Evolutionary conservation across 345 rosid genomes (phyloP).

Genomic region (Lagerstroemia speciosa): DNA sequence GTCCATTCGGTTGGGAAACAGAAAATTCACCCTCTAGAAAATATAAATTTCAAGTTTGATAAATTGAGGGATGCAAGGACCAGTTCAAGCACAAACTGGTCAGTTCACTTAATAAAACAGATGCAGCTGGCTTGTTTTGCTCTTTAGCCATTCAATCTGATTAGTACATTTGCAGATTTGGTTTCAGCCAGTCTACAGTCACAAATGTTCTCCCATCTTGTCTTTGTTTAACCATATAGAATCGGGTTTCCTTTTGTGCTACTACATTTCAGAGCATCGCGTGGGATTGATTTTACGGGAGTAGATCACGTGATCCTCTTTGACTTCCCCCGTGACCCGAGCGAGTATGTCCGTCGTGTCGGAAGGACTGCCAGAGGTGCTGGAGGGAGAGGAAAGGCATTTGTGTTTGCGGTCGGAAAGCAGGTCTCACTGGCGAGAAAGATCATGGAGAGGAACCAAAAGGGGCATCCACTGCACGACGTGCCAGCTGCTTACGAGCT

Average conservation of each 20-base stretch:
- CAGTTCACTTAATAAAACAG: not conserved
- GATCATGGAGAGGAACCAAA: constrained; percentile 67
- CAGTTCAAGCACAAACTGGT: not conserved
- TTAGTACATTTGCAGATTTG: not conserved
- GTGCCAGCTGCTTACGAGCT: constrained; percentile 75
- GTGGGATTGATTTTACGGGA: constrained; percentile 74
- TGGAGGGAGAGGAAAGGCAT: constrained; percentile 78
- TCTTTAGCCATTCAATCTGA: not conserved
- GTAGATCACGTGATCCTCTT: constrained; percentile 84
- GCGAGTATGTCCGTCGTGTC: constrained; percentile 88
- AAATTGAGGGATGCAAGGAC: not conserved
- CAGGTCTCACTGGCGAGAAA: constrained; percentile 66
- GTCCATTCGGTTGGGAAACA: not conserved
- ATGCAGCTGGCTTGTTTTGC: not conserved
- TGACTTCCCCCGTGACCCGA: constrained; percentile 85
- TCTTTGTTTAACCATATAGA: not conserved
- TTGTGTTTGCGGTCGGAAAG: constrained; percentile 79
- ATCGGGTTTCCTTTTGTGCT: not conserved
- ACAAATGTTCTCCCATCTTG: not conserved
- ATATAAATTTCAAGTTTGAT: not conserved
- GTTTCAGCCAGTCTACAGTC: not conserved
- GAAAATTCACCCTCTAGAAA: not conserved
- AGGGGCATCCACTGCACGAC: constrained; percentile 86
- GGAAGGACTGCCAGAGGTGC: constrained; percentile 98
- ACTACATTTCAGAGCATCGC: constrained; percentile 50